These are phyloP conservation scores for Dioszegia crocea DNA, from an alignment of 768 basidiomycete species.

Conservation along the genomic window DNA sequence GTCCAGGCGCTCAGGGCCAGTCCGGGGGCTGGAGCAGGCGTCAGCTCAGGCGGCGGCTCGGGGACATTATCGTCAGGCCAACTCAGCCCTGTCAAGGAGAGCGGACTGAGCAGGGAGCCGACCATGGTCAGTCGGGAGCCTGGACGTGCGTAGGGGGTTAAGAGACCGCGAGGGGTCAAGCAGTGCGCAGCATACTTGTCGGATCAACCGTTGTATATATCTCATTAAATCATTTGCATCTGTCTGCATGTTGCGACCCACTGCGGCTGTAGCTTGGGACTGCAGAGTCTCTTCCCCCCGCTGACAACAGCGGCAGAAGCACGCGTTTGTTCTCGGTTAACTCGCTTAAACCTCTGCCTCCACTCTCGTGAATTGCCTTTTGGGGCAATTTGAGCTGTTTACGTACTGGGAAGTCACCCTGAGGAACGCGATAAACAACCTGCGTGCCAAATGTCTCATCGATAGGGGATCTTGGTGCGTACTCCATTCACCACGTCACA, in stretches of 20 bases:
- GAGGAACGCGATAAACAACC: no score
- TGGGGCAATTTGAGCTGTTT: no score
- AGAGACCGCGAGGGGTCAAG: no score
- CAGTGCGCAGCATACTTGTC: not conserved
- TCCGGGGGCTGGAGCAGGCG: not conserved
- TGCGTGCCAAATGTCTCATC: no score
- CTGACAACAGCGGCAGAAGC: no score
- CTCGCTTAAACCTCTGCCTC: no score
- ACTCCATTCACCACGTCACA: no score
- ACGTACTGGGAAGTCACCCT: no score
- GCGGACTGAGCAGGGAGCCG: conserved; percentile 10
- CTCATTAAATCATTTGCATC: not conserved
- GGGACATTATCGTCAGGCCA: not conserved
- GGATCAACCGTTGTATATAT: not conserved
- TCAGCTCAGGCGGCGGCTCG: not conserved
- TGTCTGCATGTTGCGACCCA: not conserved
- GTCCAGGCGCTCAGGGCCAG: not conserved
- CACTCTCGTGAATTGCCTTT: no score
- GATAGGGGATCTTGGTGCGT: no score
- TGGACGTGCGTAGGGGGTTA: not conserved
- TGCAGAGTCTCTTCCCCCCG: not conserved
- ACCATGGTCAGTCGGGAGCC: conserved; percentile 1
- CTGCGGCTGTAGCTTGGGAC: not conserved
- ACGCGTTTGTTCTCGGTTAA: no score
- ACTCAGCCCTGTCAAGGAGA: conserved; percentile 7